These are phyloP conservation scores for Bipolaris victoriae DNA, from an alignment of 2,329 filamentous ascomycete species.

Conservation along the genomic window DNA sequence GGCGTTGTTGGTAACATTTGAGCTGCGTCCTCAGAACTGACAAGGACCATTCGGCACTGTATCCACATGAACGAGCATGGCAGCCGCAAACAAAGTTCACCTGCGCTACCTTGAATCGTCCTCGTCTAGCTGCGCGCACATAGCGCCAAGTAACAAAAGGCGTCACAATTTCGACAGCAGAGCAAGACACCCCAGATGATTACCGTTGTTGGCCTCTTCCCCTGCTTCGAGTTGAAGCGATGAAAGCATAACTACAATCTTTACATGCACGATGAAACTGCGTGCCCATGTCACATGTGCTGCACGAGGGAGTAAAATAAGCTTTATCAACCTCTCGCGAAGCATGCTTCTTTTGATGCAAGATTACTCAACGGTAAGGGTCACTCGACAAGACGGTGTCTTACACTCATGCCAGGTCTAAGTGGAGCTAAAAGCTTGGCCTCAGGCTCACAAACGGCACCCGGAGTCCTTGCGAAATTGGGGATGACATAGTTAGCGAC, in stretches of 20 bases:
- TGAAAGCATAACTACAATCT: not conserved
- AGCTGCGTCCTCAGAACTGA: slow-evolving; percentile 30
- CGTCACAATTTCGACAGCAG: not conserved
- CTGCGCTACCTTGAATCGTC: not conserved
- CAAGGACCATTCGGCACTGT: not conserved
- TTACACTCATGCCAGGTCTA: not conserved
- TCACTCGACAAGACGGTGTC: not conserved
- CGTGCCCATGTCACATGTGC: not conserved
- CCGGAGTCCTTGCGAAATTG: not conserved
- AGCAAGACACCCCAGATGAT: not conserved
- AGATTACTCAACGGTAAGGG: not conserved
- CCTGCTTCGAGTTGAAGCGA: not conserved
- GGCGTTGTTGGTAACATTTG: slow-evolving; percentile 35
- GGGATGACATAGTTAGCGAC: not conserved
- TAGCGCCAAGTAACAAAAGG: not conserved
- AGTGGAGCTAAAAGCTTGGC: not conserved
- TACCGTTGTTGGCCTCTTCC: not conserved
- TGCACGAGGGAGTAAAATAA: not conserved
- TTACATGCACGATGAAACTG: not conserved
- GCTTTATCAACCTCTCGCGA: not conserved
- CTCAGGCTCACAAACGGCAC: not conserved
- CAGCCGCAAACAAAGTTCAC: not conserved
- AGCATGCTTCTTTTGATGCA: not conserved
- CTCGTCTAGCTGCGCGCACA: not conserved
- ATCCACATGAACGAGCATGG: not conserved